These are phyloP conservation scores for Coniferiporia weirii DNA, from an alignment of 1,284 basidiomycete genomes.

Conservation along the genomic window DNA sequence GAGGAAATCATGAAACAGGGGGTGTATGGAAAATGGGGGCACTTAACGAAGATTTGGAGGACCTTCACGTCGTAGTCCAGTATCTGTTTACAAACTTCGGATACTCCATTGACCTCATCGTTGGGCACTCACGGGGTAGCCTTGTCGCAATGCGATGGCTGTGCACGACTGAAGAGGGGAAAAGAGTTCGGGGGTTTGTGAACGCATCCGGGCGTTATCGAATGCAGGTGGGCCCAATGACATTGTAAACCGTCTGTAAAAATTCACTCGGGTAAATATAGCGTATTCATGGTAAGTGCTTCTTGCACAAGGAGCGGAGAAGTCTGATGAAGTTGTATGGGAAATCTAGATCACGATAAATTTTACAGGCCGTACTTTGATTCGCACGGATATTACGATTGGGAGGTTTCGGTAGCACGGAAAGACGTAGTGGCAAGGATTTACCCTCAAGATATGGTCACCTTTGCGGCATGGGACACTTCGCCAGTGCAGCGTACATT, in stretches of 20 bases:
- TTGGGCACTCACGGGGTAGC: constrained; percentile 72
- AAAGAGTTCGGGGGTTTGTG: constrained; percentile 50
- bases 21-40: constrained; percentile 58
- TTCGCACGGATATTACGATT: constrained; percentile 51
- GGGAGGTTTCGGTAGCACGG: constrained; percentile 57
- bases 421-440: constrained; percentile 47
- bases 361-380: constrained; percentile 44
- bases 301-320: neutral
- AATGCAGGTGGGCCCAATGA: constrained; percentile 52
- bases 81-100: constrained; percentile 53
- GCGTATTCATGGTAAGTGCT: constrained; percentile 41
- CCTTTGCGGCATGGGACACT: constrained; percentile 58
- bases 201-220: constrained; percentile 71
- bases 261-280: constrained; percentile 22
- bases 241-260: constrained; percentile 12
- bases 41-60: constrained; percentile 54
- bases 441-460: constrained; percentile 50
- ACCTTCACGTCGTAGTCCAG: constrained; percentile 58
- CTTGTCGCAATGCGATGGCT: constrained; percentile 64
- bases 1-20: constrained; percentile 70
- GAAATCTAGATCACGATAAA: constrained; percentile 28
- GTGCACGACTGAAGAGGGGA: constrained; percentile 52
- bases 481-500: constrained; percentile 60
- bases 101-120: constrained; percentile 59
- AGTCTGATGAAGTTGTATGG: neutral